phyloP scores from a whole-genome alignment of 75 land plant genomes.

The Cryptomeria japonica region DNA sequence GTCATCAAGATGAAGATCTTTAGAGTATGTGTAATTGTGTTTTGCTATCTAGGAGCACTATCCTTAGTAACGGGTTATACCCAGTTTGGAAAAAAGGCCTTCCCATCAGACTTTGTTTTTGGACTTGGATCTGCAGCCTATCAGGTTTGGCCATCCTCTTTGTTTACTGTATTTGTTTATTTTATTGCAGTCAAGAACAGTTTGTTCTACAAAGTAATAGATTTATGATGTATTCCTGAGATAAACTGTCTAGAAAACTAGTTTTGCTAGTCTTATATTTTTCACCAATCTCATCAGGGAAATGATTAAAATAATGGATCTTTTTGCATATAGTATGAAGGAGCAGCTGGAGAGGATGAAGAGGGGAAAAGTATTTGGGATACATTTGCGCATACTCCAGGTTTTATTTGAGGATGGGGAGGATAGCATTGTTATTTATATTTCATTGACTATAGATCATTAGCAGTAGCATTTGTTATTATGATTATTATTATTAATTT shows the following conservation, averaged over 20 bases:
- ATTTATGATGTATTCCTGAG: too few species aligned
- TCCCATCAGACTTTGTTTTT: background rate
- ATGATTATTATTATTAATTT: too few species aligned
- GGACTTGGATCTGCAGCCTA: background rate
- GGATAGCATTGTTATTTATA: too few species aligned
- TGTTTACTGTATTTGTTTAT: too few species aligned
- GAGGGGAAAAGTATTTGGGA: conserved; percentile 7
- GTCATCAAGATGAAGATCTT: background rate
- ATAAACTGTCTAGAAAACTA: too few species aligned
- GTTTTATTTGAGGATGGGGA: background rate
- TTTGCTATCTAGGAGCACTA: background rate
- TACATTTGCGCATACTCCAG: background rate
- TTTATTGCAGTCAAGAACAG: too few species aligned
- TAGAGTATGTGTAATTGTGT: background rate
- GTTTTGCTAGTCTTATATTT: too few species aligned
- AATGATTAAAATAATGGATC: too few species aligned
- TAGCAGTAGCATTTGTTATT: too few species aligned
- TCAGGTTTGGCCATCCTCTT: too few species aligned
- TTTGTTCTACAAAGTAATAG: too few species aligned
- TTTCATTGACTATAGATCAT: background rate
- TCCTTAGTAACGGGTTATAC: background rate
- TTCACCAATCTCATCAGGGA: too few species aligned
- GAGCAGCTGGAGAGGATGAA: conserved; percentile 5
- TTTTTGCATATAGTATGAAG: background rate
- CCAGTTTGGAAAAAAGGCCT: background rate